Conservation (phyloP, 805 yeast species). For the Novakomyces olei region DNA sequence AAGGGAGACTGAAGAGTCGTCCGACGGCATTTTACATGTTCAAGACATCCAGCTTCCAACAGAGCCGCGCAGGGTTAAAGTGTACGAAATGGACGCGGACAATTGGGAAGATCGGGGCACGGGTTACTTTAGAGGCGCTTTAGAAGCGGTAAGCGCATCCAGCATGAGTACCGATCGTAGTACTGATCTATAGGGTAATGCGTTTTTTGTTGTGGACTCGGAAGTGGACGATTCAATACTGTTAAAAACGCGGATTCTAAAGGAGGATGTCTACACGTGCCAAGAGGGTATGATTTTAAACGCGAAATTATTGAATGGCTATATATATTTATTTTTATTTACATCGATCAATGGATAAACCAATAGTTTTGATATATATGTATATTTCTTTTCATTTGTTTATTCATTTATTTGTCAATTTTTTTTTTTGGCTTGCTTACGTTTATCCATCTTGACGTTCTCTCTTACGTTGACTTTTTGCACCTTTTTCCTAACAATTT, state of each 20-base stretch:
- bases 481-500: no score
- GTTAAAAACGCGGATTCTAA: conserved; percentile 44
- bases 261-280: conserved; percentile 63
- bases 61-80: conserved; percentile 62
- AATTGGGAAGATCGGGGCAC: conserved; percentile 88
- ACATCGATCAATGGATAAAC: no score
- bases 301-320: not conserved
- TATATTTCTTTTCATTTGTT: no score
- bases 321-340: no score
- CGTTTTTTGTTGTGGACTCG: conserved; percentile 49
- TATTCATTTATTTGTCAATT: no score
- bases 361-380: no score
- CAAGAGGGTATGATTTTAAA: conserved; percentile 30
- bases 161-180: conserved; percentile 4
- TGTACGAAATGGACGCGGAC: conserved; percentile 60
- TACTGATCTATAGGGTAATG: conserved; percentile 13
- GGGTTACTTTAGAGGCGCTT: conserved; percentile 64
- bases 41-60: no score
- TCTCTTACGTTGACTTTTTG: no score
- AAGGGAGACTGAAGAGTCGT: no score
- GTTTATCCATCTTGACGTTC: no score
- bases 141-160: conserved; percentile 16
- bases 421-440: no score
- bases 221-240: conserved; percentile 42
- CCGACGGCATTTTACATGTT: no score